A percentile compares a stretch with the other conserved stretches of the same genome.
phyloP scores from a whole-genome alignment of 2,329 filamentous ascomycete species.

The Rutstroemia sp. region DNA sequence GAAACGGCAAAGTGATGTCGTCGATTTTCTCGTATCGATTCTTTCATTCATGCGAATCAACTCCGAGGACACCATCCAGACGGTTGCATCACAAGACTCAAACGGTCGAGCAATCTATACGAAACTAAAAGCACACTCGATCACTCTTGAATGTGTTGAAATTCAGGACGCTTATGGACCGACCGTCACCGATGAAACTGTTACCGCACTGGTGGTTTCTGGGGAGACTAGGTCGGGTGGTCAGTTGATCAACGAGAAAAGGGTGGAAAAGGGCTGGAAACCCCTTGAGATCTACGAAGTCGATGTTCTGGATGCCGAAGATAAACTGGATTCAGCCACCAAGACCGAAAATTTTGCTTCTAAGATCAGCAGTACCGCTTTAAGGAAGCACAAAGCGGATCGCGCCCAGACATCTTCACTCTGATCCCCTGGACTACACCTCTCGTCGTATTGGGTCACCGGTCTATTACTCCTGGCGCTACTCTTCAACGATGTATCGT shows the following conservation, averaged over 20 bases:
- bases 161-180: constrained; percentile 87
- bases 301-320: constrained; percentile 70
- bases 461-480: neutral
- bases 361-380: constrained; percentile 90
- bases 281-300: constrained; percentile 78
- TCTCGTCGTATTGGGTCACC: neutral
- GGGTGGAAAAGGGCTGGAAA: constrained; percentile 68
- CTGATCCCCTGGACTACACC: constrained; percentile 4
- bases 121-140: constrained; percentile 47
- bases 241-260: constrained; percentile 76
- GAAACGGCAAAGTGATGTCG: constrained; percentile 58
- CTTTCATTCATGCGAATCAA: constrained; percentile 36
- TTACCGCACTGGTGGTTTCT: constrained; percentile 79
- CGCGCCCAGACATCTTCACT: constrained; percentile 15
- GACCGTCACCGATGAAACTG: constrained; percentile 72
- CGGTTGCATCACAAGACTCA: constrained; percentile 13
- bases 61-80: constrained; percentile 30
- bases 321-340: constrained; percentile 37
- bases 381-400: constrained; percentile 45
- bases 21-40: constrained; percentile 65
- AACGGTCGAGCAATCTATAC: constrained; percentile 49
- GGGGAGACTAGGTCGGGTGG: constrained; percentile 82
- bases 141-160: constrained; percentile 71
- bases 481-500: neutral
- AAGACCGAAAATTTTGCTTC: constrained; percentile 58